Evolutionary conservation across 1,284 basidiomycete genomes (phyloP), one percentile per base, ranked within the genome.

Genomic region (Cutaneotrichosporon cavernicola): DNA sequence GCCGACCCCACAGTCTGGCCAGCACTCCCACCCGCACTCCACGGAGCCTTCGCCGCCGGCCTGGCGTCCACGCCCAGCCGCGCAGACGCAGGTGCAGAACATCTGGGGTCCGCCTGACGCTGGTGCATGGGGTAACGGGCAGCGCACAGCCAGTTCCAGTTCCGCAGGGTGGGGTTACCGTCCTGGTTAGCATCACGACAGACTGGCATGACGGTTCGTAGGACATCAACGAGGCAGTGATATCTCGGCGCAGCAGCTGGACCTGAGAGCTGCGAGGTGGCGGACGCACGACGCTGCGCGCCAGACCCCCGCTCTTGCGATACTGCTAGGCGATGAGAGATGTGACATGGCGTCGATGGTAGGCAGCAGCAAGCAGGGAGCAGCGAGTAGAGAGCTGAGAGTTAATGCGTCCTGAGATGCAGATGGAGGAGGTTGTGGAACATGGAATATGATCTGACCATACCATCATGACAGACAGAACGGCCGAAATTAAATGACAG

Each of bases 51-150:
- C 43, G 43, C 43, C 43, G 6, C 43, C 43, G 18, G 4, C 18
- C 3, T 46, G 43, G 43, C 43, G 18, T 18, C 55, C 55, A 14
- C 55, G 38, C 36, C 38, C 38, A 14, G 32, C 32, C 16, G 22
- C 34, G 21, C 36, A 36, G 11, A 32, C 18, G n/a, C 18, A n/a
- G 21, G 22, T 9, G 38, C 55, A 40, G 38, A 56, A 56, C 14
- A 56, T 56, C 38, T 56, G 55, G 55, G 55, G 36, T 21, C 55
- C 55, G 18, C 55, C 55, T 13, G 55, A 56, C 5, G 55, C 38
- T 22, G 21, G 38, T 18, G 40, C 16, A 5, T 43, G 40, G 40
- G 40, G 40, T 13, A 43, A 18, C 40, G 40, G 40, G 14, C 40
- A 43, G 40, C 40, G 40, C 40, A 43, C 40, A 13, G 40, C 40